Percentiles rank a stretch among this genome's conserved stretches.
Conservation (phyloP, 345 rosid species). For the Aquilaria malaccensis region DNA sequence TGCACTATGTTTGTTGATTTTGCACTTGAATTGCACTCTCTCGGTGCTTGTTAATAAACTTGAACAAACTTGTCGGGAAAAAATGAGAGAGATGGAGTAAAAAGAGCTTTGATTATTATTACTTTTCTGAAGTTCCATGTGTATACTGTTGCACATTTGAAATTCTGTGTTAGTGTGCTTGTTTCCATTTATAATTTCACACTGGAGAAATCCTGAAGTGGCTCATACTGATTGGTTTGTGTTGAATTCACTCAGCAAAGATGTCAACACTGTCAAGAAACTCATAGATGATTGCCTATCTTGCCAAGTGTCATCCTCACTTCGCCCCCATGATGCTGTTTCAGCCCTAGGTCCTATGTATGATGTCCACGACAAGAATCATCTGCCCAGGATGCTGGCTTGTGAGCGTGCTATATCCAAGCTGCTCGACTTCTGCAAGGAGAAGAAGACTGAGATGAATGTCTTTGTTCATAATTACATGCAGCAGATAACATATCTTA, state of each 20-base stretch:
- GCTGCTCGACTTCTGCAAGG: conserved; percentile 66
- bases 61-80: too few relatives aligned
- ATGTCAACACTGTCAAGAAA: conserved; percentile 84
- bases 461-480: conserved; percentile 69
- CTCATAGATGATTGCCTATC: conserved; percentile 93
- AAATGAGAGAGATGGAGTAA: too few relatives aligned
- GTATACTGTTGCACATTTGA: neutral
- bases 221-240: conserved; percentile 16
- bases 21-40: too few relatives aligned
- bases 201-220: conserved; percentile 3
- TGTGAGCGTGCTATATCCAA: conserved; percentile 51
- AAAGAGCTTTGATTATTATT: too few relatives aligned
- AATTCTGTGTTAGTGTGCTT: neutral
- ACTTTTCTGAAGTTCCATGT: too few relatives aligned
- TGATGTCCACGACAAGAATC: conserved; percentile 91
- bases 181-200: conserved; percentile 3
- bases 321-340: conserved; percentile 98
- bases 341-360: conserved; percentile 99
- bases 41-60: too few relatives aligned
- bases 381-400: conserved; percentile 75
- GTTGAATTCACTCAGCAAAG: conserved; percentile 69
- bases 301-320: conserved; percentile 72
- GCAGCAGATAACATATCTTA: conserved; percentile 66
- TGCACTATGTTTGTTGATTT: too few relatives aligned
- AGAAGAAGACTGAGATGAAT: conserved; percentile 90